These are phyloP conservation scores for Dothidotthia symphoricarpi DNA, from an alignment of 2,329 filamentous ascomycete genomes.

Conservation along the genomic window DNA sequence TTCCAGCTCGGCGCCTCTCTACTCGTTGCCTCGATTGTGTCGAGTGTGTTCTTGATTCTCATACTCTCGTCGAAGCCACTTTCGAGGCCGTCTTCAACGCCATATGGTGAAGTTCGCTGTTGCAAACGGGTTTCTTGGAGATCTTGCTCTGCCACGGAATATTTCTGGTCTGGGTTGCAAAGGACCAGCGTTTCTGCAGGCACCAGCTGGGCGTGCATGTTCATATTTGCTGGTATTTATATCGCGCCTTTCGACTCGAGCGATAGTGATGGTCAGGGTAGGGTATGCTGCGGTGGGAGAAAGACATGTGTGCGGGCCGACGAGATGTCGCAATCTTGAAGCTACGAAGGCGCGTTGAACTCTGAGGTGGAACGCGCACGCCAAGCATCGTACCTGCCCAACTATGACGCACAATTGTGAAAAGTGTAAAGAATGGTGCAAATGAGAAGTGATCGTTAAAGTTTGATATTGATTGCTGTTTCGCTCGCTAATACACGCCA, in stretches of 20 bases:
- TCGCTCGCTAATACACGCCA: conserved; percentile 7
- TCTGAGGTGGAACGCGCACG: too few species aligned
- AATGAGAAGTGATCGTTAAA: conserved; percentile 2
- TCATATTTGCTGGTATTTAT: conserved; percentile 25
- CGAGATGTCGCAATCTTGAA: background rate
- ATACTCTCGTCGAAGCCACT: conserved; percentile 30
- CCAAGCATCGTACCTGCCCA: too few species aligned
- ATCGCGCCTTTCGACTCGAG: conserved; percentile 18
- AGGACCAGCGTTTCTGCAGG: conserved; percentile 23
- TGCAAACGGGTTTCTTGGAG: conserved; percentile 8
- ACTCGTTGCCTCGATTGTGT: conserved; percentile 24
- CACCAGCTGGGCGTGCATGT: conserved; percentile 25
- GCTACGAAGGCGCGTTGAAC: too few species aligned
- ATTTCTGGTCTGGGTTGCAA: conserved; percentile 18
- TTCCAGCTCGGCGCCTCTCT: conserved; percentile 18
- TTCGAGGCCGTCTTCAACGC: conserved; percentile 5
- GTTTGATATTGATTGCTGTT: conserved; percentile 13
- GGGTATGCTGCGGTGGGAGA: conserved; percentile 7
- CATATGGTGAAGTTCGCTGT: background rate
- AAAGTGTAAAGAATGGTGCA: too few species aligned
- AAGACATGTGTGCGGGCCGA: conserved; percentile 21
- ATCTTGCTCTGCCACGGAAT: conserved; percentile 13
- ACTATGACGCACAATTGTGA: too few species aligned
- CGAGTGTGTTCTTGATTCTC: conserved; percentile 35
- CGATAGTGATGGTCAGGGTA: conserved; percentile 9